Conservation (phyloP, 805 yeast genomes). For the Isabelozyma gotoi region DNA sequence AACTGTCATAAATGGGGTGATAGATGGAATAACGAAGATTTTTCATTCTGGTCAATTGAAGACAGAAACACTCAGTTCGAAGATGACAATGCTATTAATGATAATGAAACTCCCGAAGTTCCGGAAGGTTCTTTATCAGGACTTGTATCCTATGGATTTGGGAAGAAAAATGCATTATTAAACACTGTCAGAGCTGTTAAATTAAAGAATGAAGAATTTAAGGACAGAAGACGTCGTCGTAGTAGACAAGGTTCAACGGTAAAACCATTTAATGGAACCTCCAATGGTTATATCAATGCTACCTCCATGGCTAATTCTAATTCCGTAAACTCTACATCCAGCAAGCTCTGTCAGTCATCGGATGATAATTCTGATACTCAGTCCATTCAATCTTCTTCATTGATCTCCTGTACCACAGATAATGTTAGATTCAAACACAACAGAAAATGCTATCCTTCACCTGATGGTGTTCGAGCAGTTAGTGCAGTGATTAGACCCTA, state of each 20-base stretch:
- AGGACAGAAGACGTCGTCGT: neutral
- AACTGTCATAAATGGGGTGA: conserved; percentile 89
- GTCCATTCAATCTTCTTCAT: conserved; percentile 19
- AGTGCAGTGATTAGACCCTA: conserved; percentile 79
- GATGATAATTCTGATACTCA: conserved; percentile 13
- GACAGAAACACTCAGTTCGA: conserved; percentile 38
- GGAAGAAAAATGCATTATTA: neutral
- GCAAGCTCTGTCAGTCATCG: conserved; percentile 1
- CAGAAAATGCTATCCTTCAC: conserved; percentile 37
- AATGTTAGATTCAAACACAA: conserved; percentile 24
- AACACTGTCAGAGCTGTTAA: neutral
- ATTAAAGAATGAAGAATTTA: neutral
- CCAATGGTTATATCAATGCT: neutral
- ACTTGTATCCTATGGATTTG: conserved; percentile 1
- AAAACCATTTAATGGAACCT: neutral
- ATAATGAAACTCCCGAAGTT: neutral
- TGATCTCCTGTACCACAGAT: conserved; percentile 20
- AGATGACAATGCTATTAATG: conserved; percentile 6
- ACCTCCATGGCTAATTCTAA: neutral
- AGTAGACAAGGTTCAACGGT: neutral
- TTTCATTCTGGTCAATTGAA: conserved; percentile 79
- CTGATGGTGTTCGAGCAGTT: conserved; percentile 71
- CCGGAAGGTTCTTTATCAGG: neutral
- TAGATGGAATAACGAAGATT: conserved; percentile 90
- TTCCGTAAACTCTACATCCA: too few species aligned